Conservation (phyloP, 495 filamentous ascomycete genomes). For the Hypomontagnella monticulosa region DNA sequence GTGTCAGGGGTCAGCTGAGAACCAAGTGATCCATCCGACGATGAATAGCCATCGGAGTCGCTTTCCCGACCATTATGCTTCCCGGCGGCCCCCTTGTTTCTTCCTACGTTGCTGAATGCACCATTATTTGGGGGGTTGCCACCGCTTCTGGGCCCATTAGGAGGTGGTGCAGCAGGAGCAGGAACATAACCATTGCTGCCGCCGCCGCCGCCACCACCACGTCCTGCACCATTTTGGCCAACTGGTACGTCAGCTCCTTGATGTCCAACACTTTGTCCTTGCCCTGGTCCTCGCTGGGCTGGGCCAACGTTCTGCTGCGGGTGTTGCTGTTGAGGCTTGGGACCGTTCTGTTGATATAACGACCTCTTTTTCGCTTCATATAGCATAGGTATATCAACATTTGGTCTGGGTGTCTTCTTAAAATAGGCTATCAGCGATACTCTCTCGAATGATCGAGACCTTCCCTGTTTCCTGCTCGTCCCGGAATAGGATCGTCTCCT, state of each 20-base stretch:
- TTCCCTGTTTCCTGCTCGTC: conserved; percentile 23
- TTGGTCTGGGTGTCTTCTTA: conserved; percentile 44
- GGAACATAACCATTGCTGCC: background rate
- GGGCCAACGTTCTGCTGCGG: background rate
- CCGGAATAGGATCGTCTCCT: conserved; percentile 13
- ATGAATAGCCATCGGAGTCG: conserved; percentile 11
- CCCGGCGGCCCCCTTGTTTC: background rate
- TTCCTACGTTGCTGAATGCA: background rate
- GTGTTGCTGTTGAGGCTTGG: background rate
- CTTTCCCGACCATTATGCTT: background rate
- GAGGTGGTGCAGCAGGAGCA: background rate
- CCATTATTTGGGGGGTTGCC: background rate
- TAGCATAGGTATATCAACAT: conserved; percentile 41
- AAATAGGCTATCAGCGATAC: conserved; percentile 52
- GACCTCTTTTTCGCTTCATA: conserved; percentile 30
- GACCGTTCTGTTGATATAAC: background rate
- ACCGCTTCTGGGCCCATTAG: background rate
- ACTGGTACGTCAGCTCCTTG: background rate
- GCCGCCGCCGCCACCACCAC: background rate
- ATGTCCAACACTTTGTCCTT: background rate
- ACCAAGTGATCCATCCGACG: conserved; percentile 13
- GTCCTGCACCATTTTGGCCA: conserved; percentile 10
- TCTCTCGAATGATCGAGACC: conserved; percentile 29
- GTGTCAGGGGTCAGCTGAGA: conserved; percentile 12
- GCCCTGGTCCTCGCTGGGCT: background rate